These are phyloP conservation scores for Vigna radiata DNA, from an alignment of 306 rosid species.

Conservation along the genomic window DNA sequence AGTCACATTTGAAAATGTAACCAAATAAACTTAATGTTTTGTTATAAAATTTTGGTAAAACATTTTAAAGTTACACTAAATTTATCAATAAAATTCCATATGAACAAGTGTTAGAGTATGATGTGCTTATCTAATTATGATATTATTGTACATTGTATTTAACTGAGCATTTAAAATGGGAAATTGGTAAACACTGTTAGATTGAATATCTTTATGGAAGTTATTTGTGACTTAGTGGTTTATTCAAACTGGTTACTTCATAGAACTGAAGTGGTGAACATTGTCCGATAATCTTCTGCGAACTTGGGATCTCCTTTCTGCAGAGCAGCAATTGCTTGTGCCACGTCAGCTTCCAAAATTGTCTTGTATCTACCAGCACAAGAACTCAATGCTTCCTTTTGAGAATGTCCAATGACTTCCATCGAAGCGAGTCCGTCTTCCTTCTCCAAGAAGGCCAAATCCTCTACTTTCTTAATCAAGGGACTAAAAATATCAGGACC, in stretches of 20 bases:
- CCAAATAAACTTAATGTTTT: not conserved
- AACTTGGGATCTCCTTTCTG: no score
- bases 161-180: slow-evolving; percentile 11
- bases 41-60: not conserved
- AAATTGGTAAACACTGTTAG: slow-evolving; percentile 7
- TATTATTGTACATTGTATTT: not conserved
- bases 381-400: no score
- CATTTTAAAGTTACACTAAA: not conserved
- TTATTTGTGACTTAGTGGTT: slow-evolving; percentile 1
- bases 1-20: no score
- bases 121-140: slow-evolving; percentile 3
- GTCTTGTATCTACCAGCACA: no score
- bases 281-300: no score
- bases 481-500: slow-evolving; percentile 84
- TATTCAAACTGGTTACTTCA: slow-evolving; percentile 9
- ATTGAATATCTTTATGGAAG: not conserved
- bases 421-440: slow-evolving; percentile 72
- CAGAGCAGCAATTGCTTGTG: no score
- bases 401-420: slow-evolving; percentile 70
- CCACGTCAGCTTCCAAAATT: no score
- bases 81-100: slow-evolving; percentile 5
- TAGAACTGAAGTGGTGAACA: slow-evolving; percentile 20
- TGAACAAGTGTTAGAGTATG: not conserved
- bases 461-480: slow-evolving; percentile 67
- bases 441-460: slow-evolving; percentile 79